Percentiles rank a stretch among this genome's conserved stretches.
Conservation (phyloP, 164 flowering plant genomes). For the Magnolia sinica region DNA sequence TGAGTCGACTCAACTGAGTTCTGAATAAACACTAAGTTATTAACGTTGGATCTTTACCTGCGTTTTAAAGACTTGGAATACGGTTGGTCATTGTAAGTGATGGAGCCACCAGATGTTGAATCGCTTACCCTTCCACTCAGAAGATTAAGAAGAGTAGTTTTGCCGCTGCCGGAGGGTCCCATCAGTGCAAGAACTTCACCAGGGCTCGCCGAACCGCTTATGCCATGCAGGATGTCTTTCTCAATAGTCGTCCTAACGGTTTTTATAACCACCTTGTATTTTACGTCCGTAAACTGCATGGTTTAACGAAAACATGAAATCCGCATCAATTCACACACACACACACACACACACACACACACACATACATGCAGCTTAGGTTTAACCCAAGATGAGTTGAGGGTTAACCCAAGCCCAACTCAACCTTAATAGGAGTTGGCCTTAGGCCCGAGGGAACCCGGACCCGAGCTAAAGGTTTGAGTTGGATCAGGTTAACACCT, state of each 20-base stretch:
- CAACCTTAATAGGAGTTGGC: no score
- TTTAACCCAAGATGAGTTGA: no score
- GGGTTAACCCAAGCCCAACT: no score
- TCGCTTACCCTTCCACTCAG: conserved; percentile 69
- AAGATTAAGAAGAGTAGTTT: conserved; percentile 74
- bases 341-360: no score
- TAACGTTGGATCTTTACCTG: conserved; percentile 44
- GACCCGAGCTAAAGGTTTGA: no score
- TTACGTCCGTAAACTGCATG: conserved; percentile 86
- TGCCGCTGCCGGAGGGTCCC: conserved; percentile 99
- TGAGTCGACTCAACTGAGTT: neutral
- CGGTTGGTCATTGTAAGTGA: conserved; percentile 84
- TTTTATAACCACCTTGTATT: conserved; percentile 68
- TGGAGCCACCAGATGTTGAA: conserved; percentile 46
- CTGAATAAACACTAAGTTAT: neutral
- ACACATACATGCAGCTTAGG: no score
- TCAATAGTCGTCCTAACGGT: conserved; percentile 51
- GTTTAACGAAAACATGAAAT: neutral
- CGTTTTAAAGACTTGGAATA: conserved; percentile 76
- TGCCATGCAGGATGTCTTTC: conserved; percentile 74
- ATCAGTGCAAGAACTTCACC: conserved; percentile 88
- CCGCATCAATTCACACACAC: no score
- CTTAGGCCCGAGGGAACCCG: no score
- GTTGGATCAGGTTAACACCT: no score
- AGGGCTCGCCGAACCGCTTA: conserved; percentile 76